Base-by-base conservation (phyloP, 2,329 filamentous ascomycete genomes). In the Aureobasidium uvarum region DNA sequence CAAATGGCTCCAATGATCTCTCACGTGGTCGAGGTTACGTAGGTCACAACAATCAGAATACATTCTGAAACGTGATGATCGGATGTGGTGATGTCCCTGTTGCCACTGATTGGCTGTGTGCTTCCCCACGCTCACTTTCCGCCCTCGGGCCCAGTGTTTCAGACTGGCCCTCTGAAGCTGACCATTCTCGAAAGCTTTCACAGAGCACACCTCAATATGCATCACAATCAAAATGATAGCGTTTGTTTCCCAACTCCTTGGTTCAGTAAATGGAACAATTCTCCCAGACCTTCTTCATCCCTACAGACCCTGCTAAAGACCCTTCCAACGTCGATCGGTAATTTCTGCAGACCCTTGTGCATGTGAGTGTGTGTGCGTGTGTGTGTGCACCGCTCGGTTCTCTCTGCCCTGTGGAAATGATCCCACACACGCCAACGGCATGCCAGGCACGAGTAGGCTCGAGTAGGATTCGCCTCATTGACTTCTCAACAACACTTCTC, bases 361-460 rank as follows among this genome's bases (percentile, higher is more conserved):
- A 20, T n/a, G n/a, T n/a, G n/a, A n/a, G n/a, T n/a, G n/a, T n/a
- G n/a, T n/a, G n/a, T n/a, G n/a, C n/a, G n/a, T n/a, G 41, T 50
- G 41, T 60, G 56, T 50, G 58, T 36, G 58, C 58, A 46, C 56
- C n/a, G 56, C 58, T 62, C 58, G 58, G 43, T 62, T 39, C 39
- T 62, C 43, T 62, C 58, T 62, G 45, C 58, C 58, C 58, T 62
- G 58, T 62, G 58, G 58, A 51, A 50, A 62, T 62, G 56, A 59
- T 59, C 39, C 18, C 58, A 50, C 14, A 2, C 20, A 39, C 45
- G 39, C 41, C 56, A 59, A 48, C 56, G 43, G 41, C 28, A 46
- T 48, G 41, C 41, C 56, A 46, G 56, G 56, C 48, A 59, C 56
- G n/a, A 58, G 39, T 31, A 33, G 20, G n/a, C 54, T 43, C 11